Base-by-base conservation (phyloP, 2,329 filamentous ascomycete species). In the Parastagonospora avenae region DNA sequence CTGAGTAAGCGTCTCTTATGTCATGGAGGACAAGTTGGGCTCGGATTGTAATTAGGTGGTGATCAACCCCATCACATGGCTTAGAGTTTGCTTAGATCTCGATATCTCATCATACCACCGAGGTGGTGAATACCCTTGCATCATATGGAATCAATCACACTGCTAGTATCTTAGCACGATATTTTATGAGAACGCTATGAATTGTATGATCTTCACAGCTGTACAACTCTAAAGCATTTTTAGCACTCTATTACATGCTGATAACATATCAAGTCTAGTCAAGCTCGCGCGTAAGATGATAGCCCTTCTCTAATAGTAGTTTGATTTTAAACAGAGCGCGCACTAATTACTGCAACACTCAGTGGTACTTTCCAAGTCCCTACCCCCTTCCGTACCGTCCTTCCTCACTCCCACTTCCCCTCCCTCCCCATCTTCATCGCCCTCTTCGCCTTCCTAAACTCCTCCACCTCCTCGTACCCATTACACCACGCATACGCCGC, bases 401-500 rank as follows among this genome's bases (percentile, higher is more conserved):
- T 2, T 14, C 16, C 29, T 44, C 54, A 65, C 46, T 64, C 55
- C 61, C 54, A 61, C 42, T 64, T 64, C 11, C 57, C 56, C 35
- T 49, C 49, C 15, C 36, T 45, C 1, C 46, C 59, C 56, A 60
- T 62, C 39, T 52, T 57, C 47, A 52, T 55, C 9, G 54, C 61
- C 44, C 58, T 56, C 40, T 59, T 57, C 10, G 46, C 45, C 42
- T 63, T 62, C 19, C 59, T 56, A 42, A 57, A 30, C n/a, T 54
- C 55, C 19, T 60, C 61, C 35, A 64, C 59, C 31, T 55, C 49
- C 45, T 68, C 67, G 14, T 58, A 56, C 1, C 87, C 86, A 68
- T 91, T 92, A 24, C 90, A 68, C 45, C 77, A 78, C 2, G 81
- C 83, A 73, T 95, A 90, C 1, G 89, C 55, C 80, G 82, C 87